Evolutionary conservation across 345 rosid species (phyloP).

Genomic region (sweet orange (Citrus sinensis)): DNA sequence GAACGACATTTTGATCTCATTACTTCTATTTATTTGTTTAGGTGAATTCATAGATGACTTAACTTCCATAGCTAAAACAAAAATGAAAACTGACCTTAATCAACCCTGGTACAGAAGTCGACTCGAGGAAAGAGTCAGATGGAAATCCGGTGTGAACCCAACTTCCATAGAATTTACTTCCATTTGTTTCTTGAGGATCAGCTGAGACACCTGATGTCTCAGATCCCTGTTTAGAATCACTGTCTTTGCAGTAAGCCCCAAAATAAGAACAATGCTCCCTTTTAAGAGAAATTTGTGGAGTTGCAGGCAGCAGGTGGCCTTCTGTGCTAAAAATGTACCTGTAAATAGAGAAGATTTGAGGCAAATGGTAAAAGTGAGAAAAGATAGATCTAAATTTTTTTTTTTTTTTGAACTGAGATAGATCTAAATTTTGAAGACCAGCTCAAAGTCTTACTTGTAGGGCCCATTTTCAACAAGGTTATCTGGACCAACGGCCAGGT

Average conservation of each 20-base stretch:
- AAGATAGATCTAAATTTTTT: background rate
- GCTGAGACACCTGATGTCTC: conserved; percentile 27
- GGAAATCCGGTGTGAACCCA: conserved; percentile 25
- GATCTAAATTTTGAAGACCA: background rate
- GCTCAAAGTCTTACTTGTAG: conserved; percentile 62
- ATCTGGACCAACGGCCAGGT: conserved; percentile 81
- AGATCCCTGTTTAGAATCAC: conserved; percentile 33
- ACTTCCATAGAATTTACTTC: conserved; percentile 31
- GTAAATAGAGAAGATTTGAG: conserved; percentile 9
- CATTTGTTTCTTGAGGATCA: conserved; percentile 38
- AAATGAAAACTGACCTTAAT: conserved; percentile 56
- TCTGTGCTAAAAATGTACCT: conserved; percentile 92
- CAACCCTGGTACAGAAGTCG: conserved; percentile 54
- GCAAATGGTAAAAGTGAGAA: background rate
- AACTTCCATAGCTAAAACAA: background rate
- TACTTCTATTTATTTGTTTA: background rate
- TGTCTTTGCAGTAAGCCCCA: conserved; percentile 69
- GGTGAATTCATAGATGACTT: background rate
- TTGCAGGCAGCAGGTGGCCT: conserved; percentile 87
- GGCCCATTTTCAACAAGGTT: conserved; percentile 99
- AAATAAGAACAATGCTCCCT: conserved; percentile 84
- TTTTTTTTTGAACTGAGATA: background rate
- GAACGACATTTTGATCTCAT: background rate
- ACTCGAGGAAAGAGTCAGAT: conserved; percentile 35
- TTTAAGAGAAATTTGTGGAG: conserved; percentile 84